A percentile compares a stretch with the other conserved stretches of the same genome.
Conservation (phyloP, 805 yeast genomes). For the Candida easanensis region DNA sequence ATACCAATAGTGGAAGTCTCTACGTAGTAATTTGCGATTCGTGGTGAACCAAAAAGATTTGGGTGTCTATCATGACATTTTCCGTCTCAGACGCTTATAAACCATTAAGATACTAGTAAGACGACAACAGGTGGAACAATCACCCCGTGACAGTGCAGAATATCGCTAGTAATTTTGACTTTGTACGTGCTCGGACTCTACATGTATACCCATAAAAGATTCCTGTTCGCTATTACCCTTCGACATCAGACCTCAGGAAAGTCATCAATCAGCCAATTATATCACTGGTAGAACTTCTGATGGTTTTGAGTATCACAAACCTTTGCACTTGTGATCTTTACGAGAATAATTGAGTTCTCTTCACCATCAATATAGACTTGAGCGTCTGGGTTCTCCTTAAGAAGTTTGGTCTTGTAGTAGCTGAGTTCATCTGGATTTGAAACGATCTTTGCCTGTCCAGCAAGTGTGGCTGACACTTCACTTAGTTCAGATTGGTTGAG, state of each 20-base stretch:
- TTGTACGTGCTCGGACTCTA: too few species aligned
- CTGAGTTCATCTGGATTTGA: slow-evolving; percentile 46
- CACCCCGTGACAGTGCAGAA: too few species aligned
- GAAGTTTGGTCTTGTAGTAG: slow-evolving; percentile 60
- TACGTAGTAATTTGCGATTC: too few species aligned
- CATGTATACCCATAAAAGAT: too few species aligned
- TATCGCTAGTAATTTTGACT: too few species aligned
- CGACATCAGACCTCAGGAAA: not conserved
- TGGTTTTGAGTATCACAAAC: slow-evolving; percentile 79
- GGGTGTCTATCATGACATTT: too few species aligned
- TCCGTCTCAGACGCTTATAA: too few species aligned
- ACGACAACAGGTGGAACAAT: too few species aligned
- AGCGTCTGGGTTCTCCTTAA: slow-evolving; percentile 67
- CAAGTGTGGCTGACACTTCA: slow-evolving; percentile 76
- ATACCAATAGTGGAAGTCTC: too few species aligned
- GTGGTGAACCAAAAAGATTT: too few species aligned
- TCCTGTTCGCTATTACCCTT: too few species aligned
- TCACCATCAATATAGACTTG: slow-evolving; percentile 62
- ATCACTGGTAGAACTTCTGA: slow-evolving; percentile 31
- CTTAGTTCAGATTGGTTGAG: slow-evolving; percentile 79
- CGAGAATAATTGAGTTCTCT: slow-evolving; percentile 62
- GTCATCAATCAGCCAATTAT: not conserved
- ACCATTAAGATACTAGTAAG: too few species aligned
- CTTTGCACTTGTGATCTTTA: slow-evolving; percentile 63
- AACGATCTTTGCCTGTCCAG: slow-evolving; percentile 65